Evolutionary conservation across 2,329 filamentous ascomycete genomes (phyloP), one percentile per base, ranked within the genome.

Genomic region (Didymosphaeria variabile): DNA sequence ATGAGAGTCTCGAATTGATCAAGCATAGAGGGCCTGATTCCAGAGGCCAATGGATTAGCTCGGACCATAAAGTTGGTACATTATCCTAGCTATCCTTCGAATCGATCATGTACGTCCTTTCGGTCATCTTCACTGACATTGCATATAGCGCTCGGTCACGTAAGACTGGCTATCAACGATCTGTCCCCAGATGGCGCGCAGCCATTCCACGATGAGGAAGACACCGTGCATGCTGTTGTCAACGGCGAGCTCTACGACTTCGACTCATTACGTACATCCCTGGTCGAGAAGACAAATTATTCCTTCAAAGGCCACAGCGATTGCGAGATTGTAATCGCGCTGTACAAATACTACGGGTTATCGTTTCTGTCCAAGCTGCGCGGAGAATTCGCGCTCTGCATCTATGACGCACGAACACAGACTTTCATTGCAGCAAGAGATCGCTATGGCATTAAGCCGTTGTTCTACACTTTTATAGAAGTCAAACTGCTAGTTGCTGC

Each of bases 231-330:
- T 69, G 85, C 84, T 2, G 81, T 87, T 19, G 84, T 87, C 21
- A 88, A 87, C 62, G 86, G 86, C 36, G 86, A 88, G 69, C 79
- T 88, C 29, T 88, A 88, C 71, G 83, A 86, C 68, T 76, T 82
- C 60, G 83, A 85, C 51, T 64, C 72, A 4, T 75, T 85, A 13
- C 79, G 83, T 26, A 66, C 65, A 10, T 67, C 78, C 9, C 59
- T 68, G 21, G 58, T 75, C 4, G 73, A 75, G 40, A 69, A 73
- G 23, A 49, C 46, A 5, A 58, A 54, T 15, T 85, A 84, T 69
- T 45, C 67, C 1, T 87, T 87, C 75, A 71, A 73, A 29, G 77
- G 82, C 31, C 68, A 73, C 32, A 81, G 79, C 54, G 85, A 87
- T 65, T 81, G 81, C 46, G 85, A 87, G 64, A 76, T 87, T 5